These are phyloP conservation scores for Pseudogymnoascus sp. DNA, from an alignment of 2,329 filamentous ascomycete genomes.

Conservation along the genomic window DNA sequence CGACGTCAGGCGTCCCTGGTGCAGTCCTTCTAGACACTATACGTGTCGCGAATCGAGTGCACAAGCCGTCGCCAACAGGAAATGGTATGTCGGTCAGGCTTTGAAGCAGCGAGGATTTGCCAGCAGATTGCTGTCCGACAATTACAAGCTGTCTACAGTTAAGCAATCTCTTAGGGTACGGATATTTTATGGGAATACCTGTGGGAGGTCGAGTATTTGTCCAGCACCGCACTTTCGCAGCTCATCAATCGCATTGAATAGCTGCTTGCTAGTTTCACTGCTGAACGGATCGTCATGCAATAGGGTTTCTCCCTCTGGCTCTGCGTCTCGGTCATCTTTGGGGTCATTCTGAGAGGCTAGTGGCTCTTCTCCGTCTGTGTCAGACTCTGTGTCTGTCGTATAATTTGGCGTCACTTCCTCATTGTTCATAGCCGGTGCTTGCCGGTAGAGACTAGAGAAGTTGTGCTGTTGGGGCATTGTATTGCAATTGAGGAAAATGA, in stretches of 20 bases:
- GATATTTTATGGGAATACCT: too few relatives aligned
- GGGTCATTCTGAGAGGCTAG: too few relatives aligned
- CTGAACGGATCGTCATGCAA: conserved; percentile 28
- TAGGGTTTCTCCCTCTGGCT: too few relatives aligned
- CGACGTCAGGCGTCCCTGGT: conserved; percentile 24
- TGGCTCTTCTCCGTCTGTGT: too few relatives aligned
- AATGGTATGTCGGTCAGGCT: conserved; percentile 35
- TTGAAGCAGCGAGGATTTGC: conserved; percentile 34
- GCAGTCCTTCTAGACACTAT: conserved; percentile 31
- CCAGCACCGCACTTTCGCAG: conserved; percentile 29
- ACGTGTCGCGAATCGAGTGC: conserved; percentile 34
- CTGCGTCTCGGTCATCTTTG: too few relatives aligned
- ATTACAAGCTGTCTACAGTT: conserved; percentile 28
- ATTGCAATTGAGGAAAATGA: too few relatives aligned
- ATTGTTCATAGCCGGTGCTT: too few relatives aligned
- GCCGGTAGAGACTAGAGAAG: too few relatives aligned
- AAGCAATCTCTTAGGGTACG: too few relatives aligned
- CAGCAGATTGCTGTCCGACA: conserved; percentile 33
- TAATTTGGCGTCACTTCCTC: too few relatives aligned
- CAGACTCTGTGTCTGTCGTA: too few relatives aligned
- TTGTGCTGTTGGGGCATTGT: too few relatives aligned
- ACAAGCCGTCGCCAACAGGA: conserved; percentile 27
- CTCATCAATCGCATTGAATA: conserved; percentile 34
- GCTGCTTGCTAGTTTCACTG: conserved; percentile 28
- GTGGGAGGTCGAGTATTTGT: conserved; percentile 29